Evolutionary conservation across 2,329 filamentous ascomycete species (phyloP), one percentile per base, ranked within the genome.

Genomic region (Alternaria metachromatica): DNA sequence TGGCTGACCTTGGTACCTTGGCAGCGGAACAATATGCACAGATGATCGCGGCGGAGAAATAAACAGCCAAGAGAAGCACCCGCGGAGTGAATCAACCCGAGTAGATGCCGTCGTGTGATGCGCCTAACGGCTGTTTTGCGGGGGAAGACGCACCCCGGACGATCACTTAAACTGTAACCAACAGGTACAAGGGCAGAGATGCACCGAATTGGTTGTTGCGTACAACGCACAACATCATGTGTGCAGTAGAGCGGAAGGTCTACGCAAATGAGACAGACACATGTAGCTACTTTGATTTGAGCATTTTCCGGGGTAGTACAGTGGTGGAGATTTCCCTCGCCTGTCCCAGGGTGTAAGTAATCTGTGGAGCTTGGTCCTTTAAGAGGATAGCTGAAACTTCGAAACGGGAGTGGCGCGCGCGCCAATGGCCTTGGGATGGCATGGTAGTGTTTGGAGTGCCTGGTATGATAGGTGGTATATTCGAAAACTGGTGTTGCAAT

Each of bases 1-100:
- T 53, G 49, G 48, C 18, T 30, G 45, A 20, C n/a, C 58, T 60
- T 55, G 28, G 41, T 44, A 33, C 6, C 58, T 60, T 56, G 58
- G 58, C 50, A 25, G 21, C 51, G 28, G 50, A 55, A 56, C 25
- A 13, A 26, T 44, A 53, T 51, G 33, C 48, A 54, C 48, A n/a
- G 18, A 6, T 28, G 9, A 45, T 53, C 12, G 49, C 28, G 37
- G 58, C 58, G 51, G 58, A 60, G 50, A 60, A 60, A 50, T 43
- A 41, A 15, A 1, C 15, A 13, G 57, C 57, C 48, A 59, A 59
- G 57, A 45, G 21, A 11, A 43, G 12, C 20, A 13, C 20, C n/a
- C 18, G 20, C 44, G 55, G 55, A n/a, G 13, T 23, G 18, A 49
- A 37, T 49, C 55, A 49, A 41, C 55, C 55, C 55, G 55, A 58